A percentile compares a stretch with the other conserved stretches of the same genome.
phyloP scores from a whole-genome alignment of 2,329 filamentous ascomycete genomes.

The Aureobasidium lini region DNA sequence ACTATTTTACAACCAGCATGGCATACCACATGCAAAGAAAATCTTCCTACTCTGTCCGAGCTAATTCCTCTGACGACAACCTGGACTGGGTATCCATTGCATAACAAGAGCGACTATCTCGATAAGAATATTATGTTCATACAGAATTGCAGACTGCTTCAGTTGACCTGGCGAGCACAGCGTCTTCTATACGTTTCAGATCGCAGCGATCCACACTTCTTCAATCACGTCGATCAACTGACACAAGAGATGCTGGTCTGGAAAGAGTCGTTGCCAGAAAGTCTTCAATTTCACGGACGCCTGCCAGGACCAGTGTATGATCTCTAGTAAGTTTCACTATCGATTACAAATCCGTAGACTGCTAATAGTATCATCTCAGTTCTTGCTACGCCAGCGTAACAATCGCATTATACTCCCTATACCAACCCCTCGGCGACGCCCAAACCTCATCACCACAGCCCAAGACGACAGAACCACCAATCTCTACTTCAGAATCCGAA shows the following conservation, averaged over 20 bases:
- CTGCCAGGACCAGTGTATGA: conserved; percentile 14
- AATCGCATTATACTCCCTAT: not conserved
- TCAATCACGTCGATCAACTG: not conserved
- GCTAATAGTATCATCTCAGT: conserved; percentile 1
- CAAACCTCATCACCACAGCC: not conserved
- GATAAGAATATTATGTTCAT: conserved; percentile 1
- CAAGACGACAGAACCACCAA: not conserved
- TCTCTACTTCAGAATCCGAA: no score
- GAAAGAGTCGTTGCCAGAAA: conserved; percentile 2
- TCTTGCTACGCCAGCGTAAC: conserved; percentile 12
- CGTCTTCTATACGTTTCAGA: not conserved
- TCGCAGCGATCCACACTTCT: not conserved
- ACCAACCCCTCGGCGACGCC: not conserved
- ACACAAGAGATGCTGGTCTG: not conserved
- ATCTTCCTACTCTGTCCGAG: not conserved
- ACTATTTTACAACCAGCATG: not conserved
- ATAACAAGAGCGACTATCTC: not conserved
- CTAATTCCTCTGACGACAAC: not conserved
- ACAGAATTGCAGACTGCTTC: not conserved
- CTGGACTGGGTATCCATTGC: conserved; percentile 1
- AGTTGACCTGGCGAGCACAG: conserved; percentile 6
- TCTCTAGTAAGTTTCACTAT: conserved; percentile 11
- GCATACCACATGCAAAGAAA: not conserved
- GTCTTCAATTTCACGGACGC: not conserved
- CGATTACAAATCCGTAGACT: no score